Base-by-base conservation (phyloP, 192 early-diverging fungal genomes). In the Endogone sp. region DNA sequence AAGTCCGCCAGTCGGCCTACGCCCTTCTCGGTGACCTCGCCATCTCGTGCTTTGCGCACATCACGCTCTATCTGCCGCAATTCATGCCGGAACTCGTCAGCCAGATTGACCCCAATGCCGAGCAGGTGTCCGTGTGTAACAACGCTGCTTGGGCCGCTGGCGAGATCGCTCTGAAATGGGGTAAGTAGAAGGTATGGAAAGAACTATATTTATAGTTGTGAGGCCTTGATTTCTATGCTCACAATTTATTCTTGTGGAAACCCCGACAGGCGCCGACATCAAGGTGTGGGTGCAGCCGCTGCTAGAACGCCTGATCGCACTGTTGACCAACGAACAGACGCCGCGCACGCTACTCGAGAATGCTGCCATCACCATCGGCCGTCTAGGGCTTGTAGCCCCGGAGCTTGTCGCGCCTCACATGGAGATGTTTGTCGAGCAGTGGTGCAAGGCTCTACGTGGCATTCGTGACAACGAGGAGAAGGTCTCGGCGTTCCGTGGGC, bases 71-170 rank as follows among this genome's bases (percentile, higher is more conserved):
- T 71, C 74, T 99, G 65, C 83, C 86, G 32, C 84, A 84, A 20
- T 88, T 98, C 73, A 88, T 96, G 85, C 85, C 90, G 66, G 87
- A 92, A 57, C 80, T 94, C 55, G 81, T 91, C 65, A 72, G 74
- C 13, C 85, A 93, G 72, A 85, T 99, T 30, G 84, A 92, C 62
- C 86, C 86, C 37, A 88, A 84, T 67, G 82, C 88, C 44, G 92
- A 93, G 62, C 83, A 78, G 72, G 81, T 94, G 22, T 93, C 92
- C 29, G 95, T 96, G 30, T 94, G 92, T 82, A 99, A 99, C 78
- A 99, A 99, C 71, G 98, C 97, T 20, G 88, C 94, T 21, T 99
- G 98, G 98, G 92, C 97, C 21, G 92, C 89, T 13, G 98, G 97
- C 59, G 98, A 99, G 85, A 93, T 99, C 75, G 90, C 96, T 24